These are phyloP conservation scores for Diplodia sapinea DNA, from an alignment of 2,329 filamentous ascomycete species.

Conservation along the genomic window DNA sequence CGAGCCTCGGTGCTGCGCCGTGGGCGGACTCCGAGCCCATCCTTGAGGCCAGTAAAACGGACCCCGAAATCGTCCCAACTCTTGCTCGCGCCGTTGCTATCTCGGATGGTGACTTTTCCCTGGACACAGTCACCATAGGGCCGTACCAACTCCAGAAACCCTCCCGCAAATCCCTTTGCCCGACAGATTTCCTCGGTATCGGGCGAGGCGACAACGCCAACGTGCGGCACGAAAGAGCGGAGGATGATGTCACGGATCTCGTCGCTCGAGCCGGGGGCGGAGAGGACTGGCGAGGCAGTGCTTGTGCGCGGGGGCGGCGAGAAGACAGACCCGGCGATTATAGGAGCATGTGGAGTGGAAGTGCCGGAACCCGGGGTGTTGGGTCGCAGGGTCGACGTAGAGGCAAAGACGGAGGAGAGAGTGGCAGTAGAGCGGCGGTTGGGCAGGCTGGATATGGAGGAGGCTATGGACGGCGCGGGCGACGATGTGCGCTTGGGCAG, in stretches of 20 bases:
- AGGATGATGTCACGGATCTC: conserved; percentile 72
- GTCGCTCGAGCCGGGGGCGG: conserved; percentile 51
- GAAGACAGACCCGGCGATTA: conserved; percentile 50
- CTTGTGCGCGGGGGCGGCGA: conserved; percentile 51
- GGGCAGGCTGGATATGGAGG: conserved; percentile 62
- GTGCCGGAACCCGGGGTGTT: conserved; percentile 51
- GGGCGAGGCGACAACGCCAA: conserved; percentile 83
- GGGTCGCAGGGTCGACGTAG: conserved; percentile 53
- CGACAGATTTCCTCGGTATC: conserved; percentile 82
- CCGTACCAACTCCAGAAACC: conserved; percentile 82
- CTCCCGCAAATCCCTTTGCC: conserved; percentile 82
- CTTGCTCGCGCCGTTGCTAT: conserved; percentile 84
- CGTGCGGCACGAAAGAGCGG: conserved; percentile 84
- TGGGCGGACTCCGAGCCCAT: conserved; percentile 52
- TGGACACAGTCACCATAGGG: conserved; percentile 89
- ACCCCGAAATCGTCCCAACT: conserved; percentile 89
- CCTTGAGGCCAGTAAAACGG: conserved; percentile 76
- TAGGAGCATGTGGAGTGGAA: conserved; percentile 49
- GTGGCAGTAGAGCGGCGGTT: conserved; percentile 61
- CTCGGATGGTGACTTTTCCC: conserved; percentile 87
- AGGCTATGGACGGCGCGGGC: conserved; percentile 53
- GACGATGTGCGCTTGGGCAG: conserved; percentile 65
- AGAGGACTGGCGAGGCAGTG: conserved; percentile 45
- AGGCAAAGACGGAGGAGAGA: conserved; percentile 59
- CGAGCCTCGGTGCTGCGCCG: conserved; percentile 49